Evolutionary conservation across 257 asterid genomes (phyloP).

Genomic region (Solanum boliviense): DNA sequence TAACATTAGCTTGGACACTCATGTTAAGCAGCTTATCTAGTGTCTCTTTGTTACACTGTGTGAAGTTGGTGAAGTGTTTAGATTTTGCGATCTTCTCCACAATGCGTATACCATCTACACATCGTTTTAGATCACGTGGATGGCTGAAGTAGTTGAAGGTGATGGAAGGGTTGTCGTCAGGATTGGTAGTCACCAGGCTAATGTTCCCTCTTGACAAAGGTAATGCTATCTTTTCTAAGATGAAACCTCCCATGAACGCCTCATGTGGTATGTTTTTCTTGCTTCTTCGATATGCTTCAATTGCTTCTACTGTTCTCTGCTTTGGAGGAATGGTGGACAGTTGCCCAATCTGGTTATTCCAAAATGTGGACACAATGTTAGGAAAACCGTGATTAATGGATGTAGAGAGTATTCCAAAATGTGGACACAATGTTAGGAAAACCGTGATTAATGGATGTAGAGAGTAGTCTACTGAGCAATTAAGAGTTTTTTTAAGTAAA

Average conservation of each 20-base stretch:
- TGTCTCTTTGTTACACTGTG: conserved; percentile 29
- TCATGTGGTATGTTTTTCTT: conserved; percentile 46
- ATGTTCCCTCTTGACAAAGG: conserved; percentile 50
- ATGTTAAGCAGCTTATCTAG: conserved; percentile 59
- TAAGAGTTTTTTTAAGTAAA: not conserved
- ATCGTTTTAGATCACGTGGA: conserved; percentile 49
- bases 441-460: not conserved
- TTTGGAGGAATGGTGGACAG: conserved; percentile 73
- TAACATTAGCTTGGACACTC: conserved; percentile 76
- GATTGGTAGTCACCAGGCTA: conserved; percentile 43
- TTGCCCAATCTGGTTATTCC: conserved; percentile 54
- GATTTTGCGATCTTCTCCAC: conserved; percentile 58
- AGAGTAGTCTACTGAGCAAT: not conserved
- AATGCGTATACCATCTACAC: conserved; percentile 68
- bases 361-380: not conserved
- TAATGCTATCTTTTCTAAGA: conserved; percentile 44
- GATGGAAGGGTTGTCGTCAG: conserved; percentile 69
- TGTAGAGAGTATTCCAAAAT: not conserved
- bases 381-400: not conserved
- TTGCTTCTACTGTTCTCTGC: conserved; percentile 39
- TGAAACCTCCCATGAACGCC: conserved; percentile 59
- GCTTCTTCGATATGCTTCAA: conserved; percentile 26
- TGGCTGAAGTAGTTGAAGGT: conserved; percentile 96
- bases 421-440: not conserved
- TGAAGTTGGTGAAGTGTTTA: conserved; percentile 39